A percentile compares a stretch with the other conserved stretches of the same genome.
phyloP scores from a whole-genome alignment of 805 yeast species.

The Candida railenensis region DNA sequence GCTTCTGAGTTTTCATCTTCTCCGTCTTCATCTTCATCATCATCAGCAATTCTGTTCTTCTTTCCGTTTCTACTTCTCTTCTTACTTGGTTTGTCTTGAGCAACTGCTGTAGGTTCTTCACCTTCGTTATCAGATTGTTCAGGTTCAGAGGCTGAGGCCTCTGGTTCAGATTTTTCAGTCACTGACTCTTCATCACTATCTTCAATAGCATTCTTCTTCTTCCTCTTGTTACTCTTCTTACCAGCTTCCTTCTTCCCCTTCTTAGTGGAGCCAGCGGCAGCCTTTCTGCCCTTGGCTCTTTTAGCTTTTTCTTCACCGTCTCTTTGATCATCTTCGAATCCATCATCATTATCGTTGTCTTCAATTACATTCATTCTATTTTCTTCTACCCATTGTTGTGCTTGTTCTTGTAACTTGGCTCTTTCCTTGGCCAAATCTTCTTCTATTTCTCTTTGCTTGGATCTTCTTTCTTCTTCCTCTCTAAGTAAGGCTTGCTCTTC shows the following conservation, averaged over 20 bases:
- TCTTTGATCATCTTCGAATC: constrained; percentile 12
- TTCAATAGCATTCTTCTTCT: constrained; percentile 31
- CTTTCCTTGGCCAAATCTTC: constrained; percentile 46
- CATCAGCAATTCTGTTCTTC: constrained; percentile 29
- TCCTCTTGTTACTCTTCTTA: constrained; percentile 16
- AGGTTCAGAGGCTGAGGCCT: constrained; percentile 13
- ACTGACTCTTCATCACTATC: constrained; percentile 33
- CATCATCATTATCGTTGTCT: constrained; percentile 36
- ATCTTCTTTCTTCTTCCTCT: constrained; percentile 39
- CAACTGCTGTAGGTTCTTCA: constrained; percentile 6
- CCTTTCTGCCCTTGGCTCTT: constrained; percentile 24
- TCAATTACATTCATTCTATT: constrained; percentile 32
- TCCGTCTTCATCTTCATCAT: constrained; percentile 37
- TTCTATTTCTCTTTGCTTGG: constrained; percentile 45
- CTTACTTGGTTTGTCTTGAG: constrained; percentile 7
- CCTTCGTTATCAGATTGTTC: constrained; percentile 6
- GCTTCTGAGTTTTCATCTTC: constrained; percentile 14
- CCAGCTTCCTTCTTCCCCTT: constrained; percentile 28
- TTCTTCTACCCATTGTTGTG: constrained; percentile 48
- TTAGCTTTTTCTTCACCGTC: constrained; percentile 15
- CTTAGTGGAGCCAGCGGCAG: constrained; percentile 20
- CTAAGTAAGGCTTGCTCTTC: constrained; percentile 41
- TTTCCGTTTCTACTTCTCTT: constrained; percentile 11
- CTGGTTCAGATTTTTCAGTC: constrained; percentile 14
- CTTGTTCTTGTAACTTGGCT: constrained; percentile 50